These are phyloP conservation scores for Salix viminalis DNA, from an alignment of 345 rosid genomes.

Conservation along the genomic window DNA sequence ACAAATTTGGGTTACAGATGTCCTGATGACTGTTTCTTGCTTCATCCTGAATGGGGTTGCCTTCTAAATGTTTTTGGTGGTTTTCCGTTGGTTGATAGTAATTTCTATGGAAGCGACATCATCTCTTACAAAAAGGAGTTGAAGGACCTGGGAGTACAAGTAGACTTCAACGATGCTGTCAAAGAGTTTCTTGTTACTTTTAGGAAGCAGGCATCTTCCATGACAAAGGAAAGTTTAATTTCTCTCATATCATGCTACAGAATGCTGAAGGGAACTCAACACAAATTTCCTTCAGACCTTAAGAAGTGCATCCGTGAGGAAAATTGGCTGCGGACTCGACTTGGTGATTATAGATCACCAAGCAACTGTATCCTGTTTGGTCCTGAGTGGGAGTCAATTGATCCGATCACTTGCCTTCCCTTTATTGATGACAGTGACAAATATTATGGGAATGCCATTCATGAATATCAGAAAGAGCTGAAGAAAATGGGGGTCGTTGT, in stretches of 20 bases:
- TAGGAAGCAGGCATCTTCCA: conserved; percentile 33
- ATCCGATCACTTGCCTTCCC: conserved; percentile 50
- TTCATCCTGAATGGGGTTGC: conserved; percentile 51
- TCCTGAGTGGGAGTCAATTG: conserved; percentile 52
- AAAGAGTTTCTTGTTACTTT: conserved; percentile 33
- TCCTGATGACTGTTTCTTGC: conserved; percentile 52
- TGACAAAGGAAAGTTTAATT: conserved; percentile 30
- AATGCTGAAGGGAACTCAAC: conserved; percentile 16
- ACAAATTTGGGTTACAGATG: conserved; percentile 43
- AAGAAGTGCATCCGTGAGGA: conserved; percentile 31
- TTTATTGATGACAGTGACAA: conserved; percentile 46
- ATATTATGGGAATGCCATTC: conserved; percentile 44
- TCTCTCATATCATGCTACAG: conserved; percentile 48
- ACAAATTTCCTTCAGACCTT: conserved; percentile 30
- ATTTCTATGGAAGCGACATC: conserved; percentile 37
- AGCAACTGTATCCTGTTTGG: conserved; percentile 50
- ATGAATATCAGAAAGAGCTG: conserved; percentile 45
- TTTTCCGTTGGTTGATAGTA: conserved; percentile 40
- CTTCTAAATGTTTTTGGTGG: conserved; percentile 44
- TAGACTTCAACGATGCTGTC: conserved; percentile 44
- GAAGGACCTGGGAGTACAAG: conserved; percentile 41
- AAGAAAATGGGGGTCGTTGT: conserved; percentile 38
- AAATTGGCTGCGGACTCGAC: conserved; percentile 56
- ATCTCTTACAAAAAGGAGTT: conserved; percentile 33
- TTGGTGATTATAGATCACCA: conserved; percentile 53